Evolutionary conservation across 1,139 yeast species (phyloP).

Genomic region (Candida pseudoviswanathii): DNA sequence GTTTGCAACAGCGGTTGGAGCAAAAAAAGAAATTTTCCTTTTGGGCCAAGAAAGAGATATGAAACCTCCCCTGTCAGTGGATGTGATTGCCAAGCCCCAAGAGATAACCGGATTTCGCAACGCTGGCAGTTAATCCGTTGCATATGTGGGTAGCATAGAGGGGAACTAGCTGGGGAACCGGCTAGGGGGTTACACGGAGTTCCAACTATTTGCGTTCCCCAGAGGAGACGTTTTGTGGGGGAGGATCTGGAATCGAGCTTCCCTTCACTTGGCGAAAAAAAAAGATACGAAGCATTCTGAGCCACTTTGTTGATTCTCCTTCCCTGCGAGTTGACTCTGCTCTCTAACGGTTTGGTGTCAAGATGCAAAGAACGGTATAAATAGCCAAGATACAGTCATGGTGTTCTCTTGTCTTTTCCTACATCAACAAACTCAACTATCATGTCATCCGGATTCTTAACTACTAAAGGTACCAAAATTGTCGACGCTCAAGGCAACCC

Average conservation of each 20-base stretch:
- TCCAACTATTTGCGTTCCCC: no score
- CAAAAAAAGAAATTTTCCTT: neutral
- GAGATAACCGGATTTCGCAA: no score
- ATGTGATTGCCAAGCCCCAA: neutral
- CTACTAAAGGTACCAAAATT: slow-evolving; percentile 36
- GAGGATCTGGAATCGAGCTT: slow-evolving; percentile 1
- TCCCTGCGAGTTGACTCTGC: neutral
- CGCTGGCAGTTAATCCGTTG: no score
- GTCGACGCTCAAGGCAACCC: slow-evolving; percentile 36
- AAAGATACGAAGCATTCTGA: neutral
- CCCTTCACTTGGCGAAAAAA: neutral
- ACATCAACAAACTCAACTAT: neutral
- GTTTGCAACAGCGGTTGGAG: neutral
- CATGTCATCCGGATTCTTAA: slow-evolving; percentile 15
- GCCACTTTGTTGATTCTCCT: neutral
- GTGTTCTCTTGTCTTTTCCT: neutral
- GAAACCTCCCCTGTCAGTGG: neutral
- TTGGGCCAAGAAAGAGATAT: neutral
- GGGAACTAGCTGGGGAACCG: no score
- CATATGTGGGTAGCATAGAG: no score
- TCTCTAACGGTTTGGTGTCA: neutral
- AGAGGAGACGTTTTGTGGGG: neutral
- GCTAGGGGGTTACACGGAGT: no score
- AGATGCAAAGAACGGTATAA: neutral
- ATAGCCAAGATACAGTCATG: neutral